Evolutionary conservation across 1,284 basidiomycete genomes (phyloP).

Genomic region (Bjerkandera adusta): DNA sequence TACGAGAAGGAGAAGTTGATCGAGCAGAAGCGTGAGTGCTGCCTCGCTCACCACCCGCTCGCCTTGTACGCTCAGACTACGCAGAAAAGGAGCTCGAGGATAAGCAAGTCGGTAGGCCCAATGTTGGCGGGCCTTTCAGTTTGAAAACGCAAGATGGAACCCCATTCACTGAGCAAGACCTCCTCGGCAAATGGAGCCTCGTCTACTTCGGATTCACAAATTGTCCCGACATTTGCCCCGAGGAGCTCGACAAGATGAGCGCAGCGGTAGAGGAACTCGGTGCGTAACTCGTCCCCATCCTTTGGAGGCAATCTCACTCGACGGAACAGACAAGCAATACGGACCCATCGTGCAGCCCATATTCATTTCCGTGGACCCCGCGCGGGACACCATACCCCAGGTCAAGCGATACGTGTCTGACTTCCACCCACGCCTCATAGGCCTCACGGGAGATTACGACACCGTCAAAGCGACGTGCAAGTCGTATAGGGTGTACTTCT

Average conservation of each 20-base stretch:
- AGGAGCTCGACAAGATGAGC: constrained; percentile 96
- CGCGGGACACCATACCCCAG: constrained; percentile 75
- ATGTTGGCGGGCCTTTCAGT: constrained; percentile 89
- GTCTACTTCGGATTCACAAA: constrained; percentile 98
- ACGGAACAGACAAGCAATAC: constrained; percentile 58
- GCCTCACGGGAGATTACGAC: constrained; percentile 87
- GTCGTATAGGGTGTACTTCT: constrained; percentile 97
- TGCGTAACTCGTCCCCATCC: constrained; percentile 33
- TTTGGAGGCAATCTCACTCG: too few relatives aligned
- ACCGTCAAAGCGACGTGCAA: constrained; percentile 89
- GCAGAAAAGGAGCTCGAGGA: constrained; percentile 66
- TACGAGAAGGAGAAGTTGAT: constrained; percentile 82
- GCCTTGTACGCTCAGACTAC: neutral
- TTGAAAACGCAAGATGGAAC: constrained; percentile 69
- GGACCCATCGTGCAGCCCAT: constrained; percentile 75
- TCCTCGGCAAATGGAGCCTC: constrained; percentile 85
- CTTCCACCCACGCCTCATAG: constrained; percentile 90
- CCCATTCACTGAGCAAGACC: constrained; percentile 80
- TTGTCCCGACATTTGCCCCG: constrained; percentile 98
- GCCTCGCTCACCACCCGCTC: too few relatives aligned
- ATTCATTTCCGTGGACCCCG: constrained; percentile 96
- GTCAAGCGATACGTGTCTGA: constrained; percentile 68
- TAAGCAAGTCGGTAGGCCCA: constrained; percentile 62
- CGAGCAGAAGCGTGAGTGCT: constrained; percentile 45
- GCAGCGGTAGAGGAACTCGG: constrained; percentile 77